Percentiles rank a stretch among this genome's conserved stretches.
These are phyloP conservation scores for Phaeotremella skinneri DNA, from an alignment of 768 basidiomycete genomes.

Conservation along the genomic window DNA sequence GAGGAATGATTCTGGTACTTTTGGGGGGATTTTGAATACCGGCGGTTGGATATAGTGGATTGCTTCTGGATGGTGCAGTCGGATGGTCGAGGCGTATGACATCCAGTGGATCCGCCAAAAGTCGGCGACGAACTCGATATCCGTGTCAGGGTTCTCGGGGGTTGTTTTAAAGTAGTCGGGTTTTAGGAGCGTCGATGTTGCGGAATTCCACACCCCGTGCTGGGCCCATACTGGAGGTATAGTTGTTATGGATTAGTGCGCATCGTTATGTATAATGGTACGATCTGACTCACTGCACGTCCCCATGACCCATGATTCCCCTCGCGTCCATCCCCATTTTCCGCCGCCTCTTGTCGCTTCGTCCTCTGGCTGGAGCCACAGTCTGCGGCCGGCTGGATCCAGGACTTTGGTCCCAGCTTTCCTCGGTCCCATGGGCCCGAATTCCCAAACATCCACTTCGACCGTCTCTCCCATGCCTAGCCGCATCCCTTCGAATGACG, in stretches of 20 bases:
- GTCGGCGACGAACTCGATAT: slow-evolving; percentile 38
- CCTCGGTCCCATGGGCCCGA: slow-evolving; percentile 73
- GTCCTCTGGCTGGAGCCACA: slow-evolving; percentile 36
- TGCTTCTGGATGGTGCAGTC: slow-evolving; percentile 44
- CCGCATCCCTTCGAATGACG: slow-evolving; percentile 74
- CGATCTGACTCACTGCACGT: slow-evolving; percentile 47
- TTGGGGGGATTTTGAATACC: slow-evolving; percentile 45
- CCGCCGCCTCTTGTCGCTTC: slow-evolving; percentile 51
- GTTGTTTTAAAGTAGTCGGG: slow-evolving; percentile 41
- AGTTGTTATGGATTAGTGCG: neutral
- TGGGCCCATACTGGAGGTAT: slow-evolving; percentile 47
- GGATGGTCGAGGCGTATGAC: slow-evolving; percentile 34
- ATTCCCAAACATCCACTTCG: slow-evolving; percentile 73
- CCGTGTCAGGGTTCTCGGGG: slow-evolving; percentile 17
- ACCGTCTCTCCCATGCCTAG: slow-evolving; percentile 84
- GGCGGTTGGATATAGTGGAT: slow-evolving; percentile 50
- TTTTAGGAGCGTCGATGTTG: slow-evolving; percentile 24
- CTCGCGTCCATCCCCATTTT: slow-evolving; percentile 70
- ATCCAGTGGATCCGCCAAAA: slow-evolving; percentile 44
- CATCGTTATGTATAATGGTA: neutral
- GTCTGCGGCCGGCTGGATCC: slow-evolving; percentile 65
- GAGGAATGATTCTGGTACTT: slow-evolving; percentile 37
- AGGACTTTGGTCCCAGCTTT: slow-evolving; percentile 70
- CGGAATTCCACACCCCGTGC: slow-evolving; percentile 50
- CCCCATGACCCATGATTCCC: slow-evolving; percentile 47